Base-by-base conservation (phyloP, 1,284 basidiomycete genomes). In the Sanghuangporus baumii region DNA sequence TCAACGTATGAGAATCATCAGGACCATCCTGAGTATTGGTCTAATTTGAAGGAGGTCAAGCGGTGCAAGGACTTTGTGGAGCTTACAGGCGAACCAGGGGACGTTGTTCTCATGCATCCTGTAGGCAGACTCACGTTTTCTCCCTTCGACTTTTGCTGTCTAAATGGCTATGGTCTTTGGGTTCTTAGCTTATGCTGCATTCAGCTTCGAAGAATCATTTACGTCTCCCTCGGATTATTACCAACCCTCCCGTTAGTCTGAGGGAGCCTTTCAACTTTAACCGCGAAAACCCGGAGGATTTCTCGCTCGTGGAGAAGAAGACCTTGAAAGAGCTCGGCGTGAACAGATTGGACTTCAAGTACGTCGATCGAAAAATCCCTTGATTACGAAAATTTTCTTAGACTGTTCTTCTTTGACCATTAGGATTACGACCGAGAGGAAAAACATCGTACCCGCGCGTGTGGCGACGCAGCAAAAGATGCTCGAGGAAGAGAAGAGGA, bases 101-200 rank as follows among this genome's bases (percentile, higher is more conserved):
- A 86, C 68, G 84, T 86, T 31, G 78, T 85, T 18, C 75, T 87
- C 36, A 73, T 86, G 73, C 84, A 86, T 71, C 84, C 84, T 26
- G 61, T 62, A 26, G 58, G 36, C 16, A 16, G 16, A 7, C 20
- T 16, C 43, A 50, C 46, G 16, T 59, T 71, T 9, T 65, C 16
- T 37, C 41, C 36, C 18, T 3, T 20, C 6, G 66, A 57, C 18
- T 67, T 66, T 69, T n/a, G 55, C 8, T 1, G 11, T 31, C 46
- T 26, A 18, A 47, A 34, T 23, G 23, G 20, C n/a, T 9, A 50
- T 50, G 16, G n/a, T 20, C 3, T 51, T 11, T 20, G 34, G 8
- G 40, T 57, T 46, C 4, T 9, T 60, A 67, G 50, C 72, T 87
- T 63, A 86, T 85, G 83, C 72, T 84, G 61, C 84, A 86, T 68